Percentiles rank a stretch among this genome's conserved stretches.
phyloP scores from a whole-genome alignment of 177 flowering plant genomes.

The Vitis hybrid region DNA sequence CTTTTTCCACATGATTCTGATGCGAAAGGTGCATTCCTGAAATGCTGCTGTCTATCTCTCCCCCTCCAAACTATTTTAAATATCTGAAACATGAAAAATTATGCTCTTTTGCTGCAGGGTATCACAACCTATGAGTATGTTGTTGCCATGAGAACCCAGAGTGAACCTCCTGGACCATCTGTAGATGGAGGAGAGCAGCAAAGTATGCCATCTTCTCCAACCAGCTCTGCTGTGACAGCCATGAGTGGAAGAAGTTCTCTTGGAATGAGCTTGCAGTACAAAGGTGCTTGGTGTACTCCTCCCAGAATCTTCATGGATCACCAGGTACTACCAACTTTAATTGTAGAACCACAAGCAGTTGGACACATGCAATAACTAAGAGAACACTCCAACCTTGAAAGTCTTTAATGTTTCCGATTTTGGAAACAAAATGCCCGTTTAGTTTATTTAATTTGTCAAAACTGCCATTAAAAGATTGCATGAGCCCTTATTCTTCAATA shows the following conservation, averaged over 20 bases:
- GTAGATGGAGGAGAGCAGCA: conserved; percentile 76
- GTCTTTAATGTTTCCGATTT: no score
- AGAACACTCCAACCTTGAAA: no score
- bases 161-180: conserved; percentile 94
- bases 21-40: conserved; percentile 61
- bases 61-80: background rate
- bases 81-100: background rate
- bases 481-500: no score
- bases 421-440: no score
- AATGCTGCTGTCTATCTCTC: conserved; percentile 4
- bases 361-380: no score
- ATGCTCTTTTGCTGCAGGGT: conserved; percentile 48
- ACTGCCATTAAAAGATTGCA: no score
- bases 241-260: conserved; percentile 85
- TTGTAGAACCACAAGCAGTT: no score
- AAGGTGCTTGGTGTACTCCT: conserved; percentile 97
- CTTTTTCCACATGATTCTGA: conserved; percentile 88
- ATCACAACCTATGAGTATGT: conserved; percentile 97
- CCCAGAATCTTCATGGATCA: conserved; percentile 95
- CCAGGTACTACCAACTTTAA: conserved; percentile 47
- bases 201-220: conserved; percentile 88
- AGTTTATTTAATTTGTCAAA: no score
- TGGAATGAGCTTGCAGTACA: conserved; percentile 75
- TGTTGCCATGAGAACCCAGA: conserved; percentile 94
- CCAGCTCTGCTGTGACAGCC: conserved; percentile 83